A percentile compares a stretch with the other conserved stretches of the same genome.
Evolutionary conservation across 179 eudicot species (phyloP).

Genomic region (Beta lomatogona): DNA sequence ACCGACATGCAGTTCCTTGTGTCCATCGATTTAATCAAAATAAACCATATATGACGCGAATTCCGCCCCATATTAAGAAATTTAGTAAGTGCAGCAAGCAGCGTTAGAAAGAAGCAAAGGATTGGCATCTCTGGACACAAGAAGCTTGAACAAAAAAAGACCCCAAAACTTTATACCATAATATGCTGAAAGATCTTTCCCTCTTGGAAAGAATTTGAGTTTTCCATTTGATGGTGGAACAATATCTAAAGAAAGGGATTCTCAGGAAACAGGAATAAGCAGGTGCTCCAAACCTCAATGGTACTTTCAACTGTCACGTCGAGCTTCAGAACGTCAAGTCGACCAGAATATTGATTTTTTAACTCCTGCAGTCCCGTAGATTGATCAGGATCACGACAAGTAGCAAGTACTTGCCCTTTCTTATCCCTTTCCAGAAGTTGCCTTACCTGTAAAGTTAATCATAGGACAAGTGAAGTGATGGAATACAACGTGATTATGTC

Average conservation of each 20-base stretch:
- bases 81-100: background rate
- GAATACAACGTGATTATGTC: background rate
- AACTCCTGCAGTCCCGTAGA: slow-evolving; percentile 72
- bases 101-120: background rate
- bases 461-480: background rate
- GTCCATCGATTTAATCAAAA: background rate
- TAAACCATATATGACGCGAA: background rate
- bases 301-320: slow-evolving; percentile 77
- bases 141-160: background rate
- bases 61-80: background rate
- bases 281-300: slow-evolving; percentile 57
- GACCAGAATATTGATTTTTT: slow-evolving; percentile 60
- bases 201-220: background rate
- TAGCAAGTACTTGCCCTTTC: slow-evolving; percentile 74
- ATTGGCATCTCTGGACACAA: background rate
- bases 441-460: slow-evolving; percentile 49
- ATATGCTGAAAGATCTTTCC: background rate
- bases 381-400: slow-evolving; percentile 76
- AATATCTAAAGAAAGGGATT: background rate
- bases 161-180: background rate
- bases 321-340: slow-evolving; percentile 66
- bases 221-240: too few species aligned
- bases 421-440: slow-evolving; percentile 74
- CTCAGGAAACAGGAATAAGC: slow-evolving; percentile 12
- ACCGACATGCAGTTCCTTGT: background rate